Evolutionary conservation across 2,329 filamentous ascomycete species (phyloP), one percentile per base, ranked within the genome.

Genomic region (Aspergillus luchuensis): DNA sequence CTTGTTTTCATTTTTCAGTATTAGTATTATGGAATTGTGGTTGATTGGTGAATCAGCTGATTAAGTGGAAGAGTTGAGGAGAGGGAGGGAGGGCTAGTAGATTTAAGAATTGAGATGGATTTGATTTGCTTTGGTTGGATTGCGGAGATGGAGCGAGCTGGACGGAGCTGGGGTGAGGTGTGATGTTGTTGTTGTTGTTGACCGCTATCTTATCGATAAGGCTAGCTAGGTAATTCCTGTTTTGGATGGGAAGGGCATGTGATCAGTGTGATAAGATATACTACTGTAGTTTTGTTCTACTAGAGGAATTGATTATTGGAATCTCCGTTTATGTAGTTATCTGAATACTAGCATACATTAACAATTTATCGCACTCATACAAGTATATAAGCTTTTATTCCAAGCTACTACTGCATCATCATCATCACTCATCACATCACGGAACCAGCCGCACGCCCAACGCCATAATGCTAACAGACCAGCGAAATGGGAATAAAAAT

Each of bases 1-100:
- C 78, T 71, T 63, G 71, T 70, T 60, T 74, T 76, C 78, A 80
- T 80, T 39, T 39, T 30, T 65, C 17, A 19, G 17, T 19, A 19
- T 13, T 2, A 1, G 39, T 48, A 13, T 41, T 25, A 15, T 23
- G 5, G 21, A 23, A 23, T 23, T 23, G 21, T 23, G 21, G 5
- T 23, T 23, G 21, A 23, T 23, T 5, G 21, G 21, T 23, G 21
- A 6, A 5, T 19, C 17, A 19, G 21, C 21, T 50, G 10, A 28
- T 36, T 45, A 36, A 10, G n/a, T 57, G 48, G 17, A 47, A 39
- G 48, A 56, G 38, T 58, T 52, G 59, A 47, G 23, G 53, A 33
- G 56, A 21, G 50, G 50, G 10, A 33, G 23, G 10, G 17, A 19
- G 17, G 17, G 17, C 17, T 19, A 19, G 17, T 19, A 19, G 10